phyloP scores from a whole-genome alignment of 2,329 filamentous ascomycete species.

The Colletotrichum godetiae region DNA sequence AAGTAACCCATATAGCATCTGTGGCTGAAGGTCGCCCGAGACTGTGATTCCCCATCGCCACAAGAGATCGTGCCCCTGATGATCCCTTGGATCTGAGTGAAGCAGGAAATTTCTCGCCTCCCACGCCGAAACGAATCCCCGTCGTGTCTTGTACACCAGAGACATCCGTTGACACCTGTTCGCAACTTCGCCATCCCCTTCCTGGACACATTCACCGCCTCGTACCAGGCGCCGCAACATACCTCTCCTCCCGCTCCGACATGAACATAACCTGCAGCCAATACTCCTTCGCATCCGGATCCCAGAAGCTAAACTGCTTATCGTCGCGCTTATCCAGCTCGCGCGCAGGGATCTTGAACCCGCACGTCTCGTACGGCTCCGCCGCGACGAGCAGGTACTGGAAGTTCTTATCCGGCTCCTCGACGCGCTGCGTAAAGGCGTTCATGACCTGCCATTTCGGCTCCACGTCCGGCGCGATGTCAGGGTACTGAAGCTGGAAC shows the following conservation, averaged over 20 bases:
- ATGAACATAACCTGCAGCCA: conserved; percentile 99
- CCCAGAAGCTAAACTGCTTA: conserved; percentile 93
- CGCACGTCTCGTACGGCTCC: conserved; percentile 97
- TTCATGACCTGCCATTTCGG: conserved; percentile 97
- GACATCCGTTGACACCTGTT: background rate
- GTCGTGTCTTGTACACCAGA: background rate
- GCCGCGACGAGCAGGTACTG: conserved; percentile 96
- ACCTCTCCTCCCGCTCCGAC: conserved; percentile 96
- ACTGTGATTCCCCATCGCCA: background rate
- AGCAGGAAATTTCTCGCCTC: background rate
- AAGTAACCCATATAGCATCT: background rate
- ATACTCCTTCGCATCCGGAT: conserved; percentile 95
- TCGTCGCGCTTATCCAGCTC: conserved; percentile 93
- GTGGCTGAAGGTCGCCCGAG: background rate
- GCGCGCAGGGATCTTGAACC: conserved; percentile 92
- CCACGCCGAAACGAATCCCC: background rate
- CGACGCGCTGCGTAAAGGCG: conserved; percentile 94
- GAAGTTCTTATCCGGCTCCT: conserved; percentile 92
- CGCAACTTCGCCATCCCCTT: background rate
- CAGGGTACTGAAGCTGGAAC: conserved; percentile 97
- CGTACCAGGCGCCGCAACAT: conserved; percentile 72
- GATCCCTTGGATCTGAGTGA: background rate
- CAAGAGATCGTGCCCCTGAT: too few species aligned
- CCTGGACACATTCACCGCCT: conserved; percentile 50
- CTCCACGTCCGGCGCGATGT: conserved; percentile 79